Conservation (phyloP, 225 moss, liverwort and hornwort genomes). For the Asterella californica region DNA sequence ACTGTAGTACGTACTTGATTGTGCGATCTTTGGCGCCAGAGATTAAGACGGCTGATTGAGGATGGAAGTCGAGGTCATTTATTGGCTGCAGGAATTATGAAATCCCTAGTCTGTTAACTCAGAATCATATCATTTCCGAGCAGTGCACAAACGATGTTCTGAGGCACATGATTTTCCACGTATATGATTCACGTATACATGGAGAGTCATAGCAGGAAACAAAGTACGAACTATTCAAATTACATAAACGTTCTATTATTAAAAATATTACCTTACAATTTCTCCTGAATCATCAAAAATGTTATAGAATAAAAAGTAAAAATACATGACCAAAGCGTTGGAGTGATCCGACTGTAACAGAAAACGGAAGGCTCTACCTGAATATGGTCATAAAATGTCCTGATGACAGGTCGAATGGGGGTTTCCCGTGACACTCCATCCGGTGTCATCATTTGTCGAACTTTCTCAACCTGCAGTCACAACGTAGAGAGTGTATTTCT, state of each 20-base stretch:
- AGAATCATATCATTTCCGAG: not conserved
- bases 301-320: too few relatives aligned
- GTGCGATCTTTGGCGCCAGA: conserved; percentile 94
- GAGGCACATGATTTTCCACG: not conserved
- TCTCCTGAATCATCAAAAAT: too few relatives aligned
- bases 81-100: conserved; percentile 58
- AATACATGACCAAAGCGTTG: not conserved
- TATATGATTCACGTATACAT: too few relatives aligned
- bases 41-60: conserved; percentile 83
- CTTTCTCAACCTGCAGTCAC: conserved; percentile 67
- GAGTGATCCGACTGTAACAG: not conserved
- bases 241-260: too few relatives aligned
- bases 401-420: conserved; percentile 81
- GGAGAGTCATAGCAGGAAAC: not conserved
- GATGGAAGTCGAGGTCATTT: conserved; percentile 91
- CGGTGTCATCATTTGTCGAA: conserved; percentile 88
- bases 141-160: not conserved
- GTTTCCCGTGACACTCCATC: conserved; percentile 63
- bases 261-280: too few relatives aligned
- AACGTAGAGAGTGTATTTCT: not conserved
- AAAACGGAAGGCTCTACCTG: conserved; percentile 38
- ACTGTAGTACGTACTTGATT: conserved; percentile 52
- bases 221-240: not conserved
- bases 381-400: conserved; percentile 92
- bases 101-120: not conserved